phyloP scores from a whole-genome alignment of 2,329 filamentous ascomycete genomes.

The Penicillium sp. region DNA sequence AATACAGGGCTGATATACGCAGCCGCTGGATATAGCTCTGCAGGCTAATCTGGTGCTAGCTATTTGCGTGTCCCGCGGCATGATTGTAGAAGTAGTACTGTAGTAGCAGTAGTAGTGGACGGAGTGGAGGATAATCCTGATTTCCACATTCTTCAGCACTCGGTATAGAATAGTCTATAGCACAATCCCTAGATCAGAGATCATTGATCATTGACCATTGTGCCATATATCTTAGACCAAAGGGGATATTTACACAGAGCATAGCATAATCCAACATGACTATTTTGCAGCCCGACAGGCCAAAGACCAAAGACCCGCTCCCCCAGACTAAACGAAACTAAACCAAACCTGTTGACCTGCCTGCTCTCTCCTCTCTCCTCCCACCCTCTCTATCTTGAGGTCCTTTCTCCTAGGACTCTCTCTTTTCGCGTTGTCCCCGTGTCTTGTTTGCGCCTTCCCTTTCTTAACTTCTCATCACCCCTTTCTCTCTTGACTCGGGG shows the following conservation, averaged over 20 bases:
- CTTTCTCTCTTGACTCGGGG: slow-evolving; percentile 13
- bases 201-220: too few relatives aligned
- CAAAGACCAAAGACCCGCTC: slow-evolving; percentile 13
- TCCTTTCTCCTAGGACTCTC: slow-evolving; percentile 13
- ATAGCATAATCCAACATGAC: neutral
- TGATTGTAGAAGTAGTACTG: neutral
- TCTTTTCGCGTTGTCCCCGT: slow-evolving; percentile 18
- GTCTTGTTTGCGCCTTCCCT: slow-evolving; percentile 8
- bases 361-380: slow-evolving; percentile 16
- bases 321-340: slow-evolving; percentile 23
- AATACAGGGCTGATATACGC: neutral
- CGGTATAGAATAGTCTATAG: too few relatives aligned
- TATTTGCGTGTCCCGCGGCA: neutral
- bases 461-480: slow-evolving; percentile 4
- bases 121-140: neutral
- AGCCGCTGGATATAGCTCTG: neutral
- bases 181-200: too few relatives aligned
- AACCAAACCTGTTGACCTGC: slow-evolving; percentile 11
- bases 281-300: neutral
- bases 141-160: too few relatives aligned
- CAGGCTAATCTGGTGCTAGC: neutral
- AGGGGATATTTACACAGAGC: too few relatives aligned
- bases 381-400: slow-evolving; percentile 17
- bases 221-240: too few relatives aligned
- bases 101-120: neutral